A percentile compares a stretch with the other conserved stretches of the same genome.
phyloP scores from a whole-genome alignment of 2,329 filamentous ascomycete species.

The Zasmidium cellare region DNA sequence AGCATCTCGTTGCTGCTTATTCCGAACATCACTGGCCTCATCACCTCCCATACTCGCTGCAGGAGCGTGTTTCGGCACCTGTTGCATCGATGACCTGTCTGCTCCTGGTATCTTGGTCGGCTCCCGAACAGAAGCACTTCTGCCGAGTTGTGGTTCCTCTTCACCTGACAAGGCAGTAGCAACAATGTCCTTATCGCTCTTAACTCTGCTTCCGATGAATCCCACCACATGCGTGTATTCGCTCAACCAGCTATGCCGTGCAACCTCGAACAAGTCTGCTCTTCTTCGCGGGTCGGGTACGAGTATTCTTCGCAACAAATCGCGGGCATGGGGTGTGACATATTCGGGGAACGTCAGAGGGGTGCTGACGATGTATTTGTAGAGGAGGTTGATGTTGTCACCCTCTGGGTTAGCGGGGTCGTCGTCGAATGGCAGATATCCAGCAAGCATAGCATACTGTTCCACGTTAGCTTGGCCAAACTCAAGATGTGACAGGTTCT shows the following conservation, averaged over 20 bases:
- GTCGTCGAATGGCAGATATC: slow-evolving; percentile 96
- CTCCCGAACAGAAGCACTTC: slow-evolving; percentile 91
- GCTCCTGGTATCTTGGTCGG: slow-evolving; percentile 49
- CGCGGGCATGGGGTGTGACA: slow-evolving; percentile 92
- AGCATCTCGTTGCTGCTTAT: slow-evolving; percentile 70
- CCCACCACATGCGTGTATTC: slow-evolving; percentile 96
- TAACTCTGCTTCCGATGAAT: slow-evolving; percentile 95
- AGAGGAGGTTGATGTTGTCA: slow-evolving; percentile 97
- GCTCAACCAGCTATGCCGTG: slow-evolving; percentile 95
- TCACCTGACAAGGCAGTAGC: slow-evolving; percentile 65
- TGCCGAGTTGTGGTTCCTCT: slow-evolving; percentile 66
- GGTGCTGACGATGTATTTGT: slow-evolving; percentile 98
- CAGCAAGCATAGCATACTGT: slow-evolving; percentile 98
- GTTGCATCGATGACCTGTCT: slow-evolving; percentile 14
- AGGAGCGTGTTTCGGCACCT: slow-evolving; percentile 19
- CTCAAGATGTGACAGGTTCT: slow-evolving; percentile 39
- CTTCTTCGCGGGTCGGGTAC: slow-evolving; percentile 93
- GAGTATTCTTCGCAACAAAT: slow-evolving; percentile 86
- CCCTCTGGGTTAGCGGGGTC: slow-evolving; percentile 97
- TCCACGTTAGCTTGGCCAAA: slow-evolving; percentile 10
- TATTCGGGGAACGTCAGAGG: slow-evolving; percentile 98
- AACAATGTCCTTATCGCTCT: slow-evolving; percentile 79
- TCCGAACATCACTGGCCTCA: slow-evolving; percentile 26
- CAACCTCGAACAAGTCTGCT: slow-evolving; percentile 95
- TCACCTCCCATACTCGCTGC: slow-evolving; percentile 23